phyloP scores from a whole-genome alignment of 1,284 basidiomycete species.

The Moesziomyces antarcticus region DNA sequence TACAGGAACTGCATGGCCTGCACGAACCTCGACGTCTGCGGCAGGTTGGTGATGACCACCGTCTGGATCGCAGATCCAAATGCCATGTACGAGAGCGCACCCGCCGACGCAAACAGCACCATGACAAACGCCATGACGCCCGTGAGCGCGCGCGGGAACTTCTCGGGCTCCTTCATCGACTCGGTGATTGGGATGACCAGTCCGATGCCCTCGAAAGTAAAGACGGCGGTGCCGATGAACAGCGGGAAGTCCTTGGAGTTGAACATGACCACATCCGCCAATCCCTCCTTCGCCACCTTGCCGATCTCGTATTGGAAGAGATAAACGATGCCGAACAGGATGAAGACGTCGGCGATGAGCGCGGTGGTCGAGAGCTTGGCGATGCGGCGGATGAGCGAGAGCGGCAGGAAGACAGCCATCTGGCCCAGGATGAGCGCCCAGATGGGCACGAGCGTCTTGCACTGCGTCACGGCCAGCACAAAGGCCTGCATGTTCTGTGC shows the following conservation, averaged over 20 bases:
- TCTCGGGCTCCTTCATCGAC: constrained; percentile 88
- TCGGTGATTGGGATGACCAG: constrained; percentile 97
- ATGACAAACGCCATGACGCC: constrained; percentile 88
- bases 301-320: constrained; percentile 65
- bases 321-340: constrained; percentile 79
- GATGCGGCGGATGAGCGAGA: constrained; percentile 62
- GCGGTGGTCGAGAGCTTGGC: constrained; percentile 89
- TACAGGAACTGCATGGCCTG: constrained; percentile 77
- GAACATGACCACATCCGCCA: constrained; percentile 83
- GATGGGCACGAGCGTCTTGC: constrained; percentile 77
- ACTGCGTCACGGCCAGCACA: constrained; percentile 84
- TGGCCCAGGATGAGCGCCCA: constrained; percentile 86
- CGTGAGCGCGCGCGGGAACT: constrained; percentile 87
- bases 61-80: constrained; percentile 90
- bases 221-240: constrained; percentile 95
- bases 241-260: constrained; percentile 89
- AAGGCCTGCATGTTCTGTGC: constrained; percentile 87
- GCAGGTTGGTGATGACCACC: constrained; percentile 93
- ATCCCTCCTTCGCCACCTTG: constrained; percentile 48
- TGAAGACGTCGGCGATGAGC: constrained; percentile 93
- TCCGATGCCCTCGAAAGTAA: constrained; percentile 97
- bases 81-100: constrained; percentile 85
- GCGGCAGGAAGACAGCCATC: constrained; percentile 77
- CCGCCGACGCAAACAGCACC: constrained; percentile 86
- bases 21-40: constrained; percentile 84